Evolutionary conservation across 768 basidiomycete species (phyloP).

Genomic region (Cytidiella melzeri): DNA sequence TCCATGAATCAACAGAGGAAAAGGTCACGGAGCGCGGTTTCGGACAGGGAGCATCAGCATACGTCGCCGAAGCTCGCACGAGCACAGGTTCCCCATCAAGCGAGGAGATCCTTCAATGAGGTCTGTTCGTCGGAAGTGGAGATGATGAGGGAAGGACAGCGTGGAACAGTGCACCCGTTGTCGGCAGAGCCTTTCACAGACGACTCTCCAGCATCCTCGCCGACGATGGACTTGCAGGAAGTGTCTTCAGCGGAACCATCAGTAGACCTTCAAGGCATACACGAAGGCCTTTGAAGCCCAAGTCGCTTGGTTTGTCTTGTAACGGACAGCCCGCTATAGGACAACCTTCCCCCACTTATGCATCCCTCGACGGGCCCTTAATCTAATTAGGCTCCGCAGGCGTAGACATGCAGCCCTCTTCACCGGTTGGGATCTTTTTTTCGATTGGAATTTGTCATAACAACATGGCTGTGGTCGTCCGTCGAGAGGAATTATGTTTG

Average conservation of each 20-base stretch:
- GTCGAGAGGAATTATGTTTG: neutral
- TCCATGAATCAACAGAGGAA: neutral
- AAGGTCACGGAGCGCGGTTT: slow-evolving; percentile 1
- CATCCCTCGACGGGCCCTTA: neutral
- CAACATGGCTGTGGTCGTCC: no score
- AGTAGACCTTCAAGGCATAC: neutral
- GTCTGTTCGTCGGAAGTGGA: neutral
- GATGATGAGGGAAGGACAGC: neutral
- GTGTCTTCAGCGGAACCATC: neutral
- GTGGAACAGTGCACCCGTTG: neutral
- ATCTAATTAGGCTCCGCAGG: neutral
- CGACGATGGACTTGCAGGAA: no score
- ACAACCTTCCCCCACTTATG: neutral
- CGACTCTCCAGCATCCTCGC: neutral
- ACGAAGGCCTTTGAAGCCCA: neutral
- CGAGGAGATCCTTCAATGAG: neutral
- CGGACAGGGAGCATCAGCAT: neutral
- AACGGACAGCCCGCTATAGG: neutral
- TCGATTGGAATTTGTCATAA: neutral
- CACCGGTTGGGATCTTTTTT: neutral
- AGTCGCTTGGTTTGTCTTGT: neutral
- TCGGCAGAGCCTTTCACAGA: neutral
- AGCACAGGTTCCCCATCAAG: neutral
- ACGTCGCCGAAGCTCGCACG: neutral
- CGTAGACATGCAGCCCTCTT: neutral